Percentiles rank a stretch among this genome's conserved stretches.
These are phyloP conservation scores for Cutaneotrichosporon sp. DNA, from an alignment of 1,284 basidiomycete species.

Conservation along the genomic window DNA sequence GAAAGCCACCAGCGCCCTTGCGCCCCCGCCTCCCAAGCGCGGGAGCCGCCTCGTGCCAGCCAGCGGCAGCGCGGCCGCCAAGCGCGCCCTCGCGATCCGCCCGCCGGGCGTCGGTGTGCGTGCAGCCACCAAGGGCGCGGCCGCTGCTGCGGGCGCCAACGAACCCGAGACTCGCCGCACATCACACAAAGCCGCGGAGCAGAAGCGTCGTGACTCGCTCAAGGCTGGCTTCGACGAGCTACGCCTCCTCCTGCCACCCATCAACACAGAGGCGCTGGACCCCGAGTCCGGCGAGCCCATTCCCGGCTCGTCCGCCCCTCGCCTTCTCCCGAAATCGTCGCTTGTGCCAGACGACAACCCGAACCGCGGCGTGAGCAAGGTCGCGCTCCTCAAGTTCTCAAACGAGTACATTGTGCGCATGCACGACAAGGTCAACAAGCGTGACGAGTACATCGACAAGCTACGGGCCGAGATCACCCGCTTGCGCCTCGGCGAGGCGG, in stretches of 20 bases:
- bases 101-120: constrained; percentile 41
- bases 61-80: constrained; percentile 27
- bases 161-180: constrained; percentile 63
- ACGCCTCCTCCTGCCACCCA: constrained; percentile 80
- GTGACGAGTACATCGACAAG: constrained; percentile 75
- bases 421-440: constrained; percentile 73
- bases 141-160: constrained; percentile 30
- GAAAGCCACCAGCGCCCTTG: constrained; percentile 15
- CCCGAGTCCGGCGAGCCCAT: constrained; percentile 67
- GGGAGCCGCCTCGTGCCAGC: constrained; percentile 24
- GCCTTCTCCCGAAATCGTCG: constrained; percentile 72
- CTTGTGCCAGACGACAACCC: constrained; percentile 77
- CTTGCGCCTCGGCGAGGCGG: constrained; percentile 56
- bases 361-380: constrained; percentile 92
- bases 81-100: constrained; percentile 42
- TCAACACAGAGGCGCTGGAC: constrained; percentile 66
- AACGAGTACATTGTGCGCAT: constrained; percentile 83
- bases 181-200: constrained; percentile 96
- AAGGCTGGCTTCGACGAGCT: constrained; percentile 97
- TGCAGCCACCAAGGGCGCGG: constrained; percentile 40
- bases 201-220: constrained; percentile 91
- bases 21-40: constrained; percentile 15
- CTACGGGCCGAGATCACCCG: constrained; percentile 70
- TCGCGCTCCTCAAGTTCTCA: constrained; percentile 84
- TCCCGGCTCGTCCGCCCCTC: constrained; percentile 80